Conservation (phyloP, 768 basidiomycete genomes). For the Suillus plorans region DNA sequence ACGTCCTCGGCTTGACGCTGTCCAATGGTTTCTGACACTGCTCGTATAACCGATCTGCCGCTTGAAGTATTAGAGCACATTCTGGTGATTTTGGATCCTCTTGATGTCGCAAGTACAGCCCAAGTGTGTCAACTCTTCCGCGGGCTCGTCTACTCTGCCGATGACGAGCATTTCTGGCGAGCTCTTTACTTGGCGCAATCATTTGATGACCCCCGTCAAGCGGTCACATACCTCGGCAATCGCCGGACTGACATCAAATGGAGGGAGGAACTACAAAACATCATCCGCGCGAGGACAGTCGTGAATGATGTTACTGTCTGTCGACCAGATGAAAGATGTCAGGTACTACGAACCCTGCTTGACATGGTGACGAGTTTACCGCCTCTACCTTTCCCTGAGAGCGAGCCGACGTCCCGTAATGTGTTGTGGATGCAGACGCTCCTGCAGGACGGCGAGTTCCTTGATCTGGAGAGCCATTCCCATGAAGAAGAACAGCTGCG, state of each 20-base stretch:
- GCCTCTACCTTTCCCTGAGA: conserved; percentile 30
- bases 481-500: conserved; percentile 45
- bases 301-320: conserved; percentile 34
- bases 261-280: conserved; percentile 51
- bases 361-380: conserved; percentile 44
- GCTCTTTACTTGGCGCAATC: conserved; percentile 60
- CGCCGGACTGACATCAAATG: conserved; percentile 42
- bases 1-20: background rate
- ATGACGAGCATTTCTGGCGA: conserved; percentile 59
- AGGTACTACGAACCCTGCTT: conserved; percentile 49
- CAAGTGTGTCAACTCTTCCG: conserved; percentile 48
- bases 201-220: conserved; percentile 63
- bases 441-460: conserved; percentile 42
- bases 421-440: conserved; percentile 50
- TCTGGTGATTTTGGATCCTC: conserved; percentile 56
- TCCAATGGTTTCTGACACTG: background rate
- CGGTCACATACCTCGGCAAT: conserved; percentile 37
- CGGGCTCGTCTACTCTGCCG: conserved; percentile 44
- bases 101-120: conserved; percentile 53
- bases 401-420: conserved; percentile 44
- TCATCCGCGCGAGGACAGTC: conserved; percentile 56
- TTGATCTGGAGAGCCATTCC: conserved; percentile 33
- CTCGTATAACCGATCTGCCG: conserved; percentile 42
- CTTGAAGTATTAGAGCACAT: conserved; percentile 61
- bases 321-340: conserved; percentile 42